A percentile compares a stretch with the other conserved stretches of the same genome.
These are phyloP conservation scores for Colletotrichum tanaceti DNA, from an alignment of 2,329 filamentous ascomycete genomes.

Conservation along the genomic window DNA sequence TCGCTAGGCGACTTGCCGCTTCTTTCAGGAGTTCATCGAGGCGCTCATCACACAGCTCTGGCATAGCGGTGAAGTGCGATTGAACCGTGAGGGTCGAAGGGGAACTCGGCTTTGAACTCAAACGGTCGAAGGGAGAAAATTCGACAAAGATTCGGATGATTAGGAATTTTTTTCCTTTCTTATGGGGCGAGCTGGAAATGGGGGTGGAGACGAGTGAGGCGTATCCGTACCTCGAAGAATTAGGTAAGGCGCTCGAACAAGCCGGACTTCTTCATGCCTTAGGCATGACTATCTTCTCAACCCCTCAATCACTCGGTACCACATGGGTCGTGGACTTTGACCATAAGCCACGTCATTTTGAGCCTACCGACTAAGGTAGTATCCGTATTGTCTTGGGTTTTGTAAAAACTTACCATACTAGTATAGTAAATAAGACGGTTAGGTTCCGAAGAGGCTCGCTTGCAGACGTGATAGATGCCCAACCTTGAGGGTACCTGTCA, in stretches of 20 bases:
- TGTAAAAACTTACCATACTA: too few species aligned
- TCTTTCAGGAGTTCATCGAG: conserved; percentile 39
- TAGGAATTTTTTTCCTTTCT: conserved; percentile 15
- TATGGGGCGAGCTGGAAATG: conserved; percentile 8
- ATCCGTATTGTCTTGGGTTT: too few species aligned
- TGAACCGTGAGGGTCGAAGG: conserved; percentile 3
- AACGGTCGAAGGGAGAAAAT: neutral
- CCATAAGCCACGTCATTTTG: too few species aligned
- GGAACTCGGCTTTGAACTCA: neutral
- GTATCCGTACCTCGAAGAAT: neutral
- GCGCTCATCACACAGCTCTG: conserved; percentile 39
- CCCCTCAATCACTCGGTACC: neutral
- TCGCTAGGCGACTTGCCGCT: conserved; percentile 38
- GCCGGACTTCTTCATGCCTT: neutral
- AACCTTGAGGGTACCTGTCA: neutral
- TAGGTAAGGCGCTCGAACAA: neutral
- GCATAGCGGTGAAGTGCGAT: conserved; percentile 40
- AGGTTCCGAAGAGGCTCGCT: neutral
- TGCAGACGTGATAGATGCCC: neutral
- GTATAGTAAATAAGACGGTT: too few species aligned
- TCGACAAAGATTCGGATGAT: fast-evolving
- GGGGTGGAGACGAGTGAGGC: conserved; percentile 16
- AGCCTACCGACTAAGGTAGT: too few species aligned
- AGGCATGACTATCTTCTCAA: neutral
- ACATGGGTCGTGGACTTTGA: too few species aligned